Percentiles rank a stretch among this genome's conserved stretches.
Evolutionary conservation across 768 basidiomycete species (phyloP).

Genomic region (Mycena pura): DNA sequence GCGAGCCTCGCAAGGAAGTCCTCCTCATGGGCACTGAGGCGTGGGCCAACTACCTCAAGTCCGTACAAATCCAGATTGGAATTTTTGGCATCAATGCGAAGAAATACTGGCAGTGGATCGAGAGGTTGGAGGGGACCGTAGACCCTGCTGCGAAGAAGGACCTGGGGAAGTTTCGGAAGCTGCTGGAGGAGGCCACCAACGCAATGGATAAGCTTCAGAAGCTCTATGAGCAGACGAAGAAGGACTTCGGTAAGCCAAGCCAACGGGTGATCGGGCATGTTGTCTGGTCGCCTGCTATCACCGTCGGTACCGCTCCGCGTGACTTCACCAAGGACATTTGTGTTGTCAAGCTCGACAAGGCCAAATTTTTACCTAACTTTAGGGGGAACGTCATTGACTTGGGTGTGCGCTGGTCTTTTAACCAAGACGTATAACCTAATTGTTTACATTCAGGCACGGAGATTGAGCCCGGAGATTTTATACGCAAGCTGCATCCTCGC

Average conservation of each 20-base stretch:
- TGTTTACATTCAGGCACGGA: no score
- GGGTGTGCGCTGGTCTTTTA: no score
- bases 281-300: conserved; percentile 35
- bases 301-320: conserved; percentile 15
- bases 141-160: no score
- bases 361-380: conserved; percentile 30
- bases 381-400: conserved; percentile 39
- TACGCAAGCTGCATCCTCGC: no score
- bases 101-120: no score
- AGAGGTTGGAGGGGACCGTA: no score
- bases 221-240: conserved; percentile 29
- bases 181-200: conserved; percentile 15
- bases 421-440: no score
- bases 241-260: conserved; percentile 27
- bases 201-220: conserved; percentile 14
- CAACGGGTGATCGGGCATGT: conserved; percentile 38
- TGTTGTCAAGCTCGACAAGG: conserved; percentile 31
- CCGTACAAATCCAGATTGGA: conserved; percentile 26
- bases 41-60: conserved; percentile 19
- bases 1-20: conserved; percentile 30
- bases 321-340: conserved; percentile 35
- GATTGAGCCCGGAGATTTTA: no score
- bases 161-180: conserved; percentile 11
- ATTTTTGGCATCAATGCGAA: background rate
- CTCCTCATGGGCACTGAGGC: conserved; percentile 32